Conservation (phyloP, 2,329 filamentous ascomycete species). For the Colletotrichum lentis region DNA sequence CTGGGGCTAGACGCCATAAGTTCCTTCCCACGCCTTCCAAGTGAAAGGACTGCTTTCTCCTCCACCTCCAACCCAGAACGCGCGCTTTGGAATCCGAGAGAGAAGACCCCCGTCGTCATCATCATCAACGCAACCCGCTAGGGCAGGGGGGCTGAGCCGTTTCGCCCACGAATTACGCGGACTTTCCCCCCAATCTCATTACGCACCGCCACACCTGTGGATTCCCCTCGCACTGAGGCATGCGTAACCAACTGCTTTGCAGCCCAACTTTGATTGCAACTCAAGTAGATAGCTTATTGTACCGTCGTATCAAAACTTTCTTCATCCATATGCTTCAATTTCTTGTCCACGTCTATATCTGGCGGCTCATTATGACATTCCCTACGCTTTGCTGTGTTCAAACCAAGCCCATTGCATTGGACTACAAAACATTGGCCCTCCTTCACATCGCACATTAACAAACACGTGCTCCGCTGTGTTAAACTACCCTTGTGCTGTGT, state of each 20-base stretch:
- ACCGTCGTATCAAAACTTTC: too few relatives aligned
- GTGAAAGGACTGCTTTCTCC: neutral
- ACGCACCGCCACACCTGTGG: constrained; percentile 5
- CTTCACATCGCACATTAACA: neutral
- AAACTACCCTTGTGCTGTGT: constrained; percentile 4
- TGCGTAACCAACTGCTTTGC: constrained; percentile 10
- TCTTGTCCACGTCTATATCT: too few relatives aligned
- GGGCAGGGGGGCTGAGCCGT: constrained; percentile 25
- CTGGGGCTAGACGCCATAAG: neutral
- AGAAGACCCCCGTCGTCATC: constrained; percentile 12
- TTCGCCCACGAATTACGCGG: constrained; percentile 34
- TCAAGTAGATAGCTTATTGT: too few relatives aligned
- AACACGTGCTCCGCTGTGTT: neutral
- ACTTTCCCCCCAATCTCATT: neutral
- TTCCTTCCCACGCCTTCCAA: neutral
- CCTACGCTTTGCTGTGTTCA: neutral
- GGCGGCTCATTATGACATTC: neutral
- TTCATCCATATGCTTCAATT: neutral
- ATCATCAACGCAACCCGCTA: constrained; percentile 18
- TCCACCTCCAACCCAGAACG: too few relatives aligned
- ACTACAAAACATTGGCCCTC: neutral
- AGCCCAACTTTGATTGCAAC: neutral
- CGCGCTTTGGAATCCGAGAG: neutral
- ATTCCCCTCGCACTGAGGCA: neutral
- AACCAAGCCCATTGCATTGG: neutral